These are phyloP conservation scores for Candida suzukii DNA, from an alignment of 805 yeast genomes.

Conservation along the genomic window DNA sequence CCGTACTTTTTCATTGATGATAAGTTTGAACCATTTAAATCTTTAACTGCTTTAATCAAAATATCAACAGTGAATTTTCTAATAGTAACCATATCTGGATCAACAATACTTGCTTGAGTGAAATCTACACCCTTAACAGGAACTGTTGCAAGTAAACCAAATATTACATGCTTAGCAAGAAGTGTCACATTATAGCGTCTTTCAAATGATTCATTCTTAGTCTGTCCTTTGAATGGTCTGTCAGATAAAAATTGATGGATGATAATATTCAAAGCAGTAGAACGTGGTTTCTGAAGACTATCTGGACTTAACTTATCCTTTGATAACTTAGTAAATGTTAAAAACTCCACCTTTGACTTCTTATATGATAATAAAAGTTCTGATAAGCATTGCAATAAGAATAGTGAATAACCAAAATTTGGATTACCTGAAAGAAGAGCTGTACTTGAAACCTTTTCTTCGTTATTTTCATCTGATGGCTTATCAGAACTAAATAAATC, in stretches of 20 bases:
- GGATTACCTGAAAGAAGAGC: constrained; percentile 31
- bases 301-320: constrained; percentile 32
- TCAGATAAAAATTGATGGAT: constrained; percentile 67
- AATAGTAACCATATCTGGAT: constrained; percentile 65
- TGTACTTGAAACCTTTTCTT: neutral
- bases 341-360: constrained; percentile 72
- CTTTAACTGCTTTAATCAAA: constrained; percentile 54
- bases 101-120: constrained; percentile 44
- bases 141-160: constrained; percentile 55
- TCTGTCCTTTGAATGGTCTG: constrained; percentile 30
- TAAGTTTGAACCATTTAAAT: constrained; percentile 30
- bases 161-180: constrained; percentile 53
- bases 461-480: neutral
- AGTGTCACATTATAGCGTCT: constrained; percentile 54
- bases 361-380: constrained; percentile 76
- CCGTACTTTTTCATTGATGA: constrained; percentile 42
- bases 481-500: neutral
- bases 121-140: constrained; percentile 40
- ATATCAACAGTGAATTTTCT: constrained; percentile 70
- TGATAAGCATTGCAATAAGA: constrained; percentile 56
- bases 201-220: constrained; percentile 30
- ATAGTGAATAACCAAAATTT: constrained; percentile 59
- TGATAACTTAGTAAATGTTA: constrained; percentile 72
- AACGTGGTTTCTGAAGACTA: constrained; percentile 54
- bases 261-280: constrained; percentile 71